Conservation (phyloP, 106 monocot genomes). For the Dendrobium huoshanense region DNA sequence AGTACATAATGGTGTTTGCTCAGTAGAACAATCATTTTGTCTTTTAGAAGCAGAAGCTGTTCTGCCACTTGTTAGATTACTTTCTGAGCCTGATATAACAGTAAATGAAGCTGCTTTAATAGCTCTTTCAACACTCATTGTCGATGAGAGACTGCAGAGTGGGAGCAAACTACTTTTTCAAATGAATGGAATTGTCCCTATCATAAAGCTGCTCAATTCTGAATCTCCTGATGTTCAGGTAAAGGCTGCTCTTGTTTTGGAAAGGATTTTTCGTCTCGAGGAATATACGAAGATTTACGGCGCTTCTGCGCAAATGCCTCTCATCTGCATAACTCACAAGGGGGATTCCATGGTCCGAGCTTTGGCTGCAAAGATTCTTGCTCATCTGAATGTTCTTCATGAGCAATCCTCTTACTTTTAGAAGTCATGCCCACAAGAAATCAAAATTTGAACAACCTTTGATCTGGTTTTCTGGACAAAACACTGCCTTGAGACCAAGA, state of each 20-base stretch:
- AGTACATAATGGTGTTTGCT: constrained; percentile 29
- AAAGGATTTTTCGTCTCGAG: constrained; percentile 28
- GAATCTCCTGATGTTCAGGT: constrained; percentile 10
- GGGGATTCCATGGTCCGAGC: constrained; percentile 14
- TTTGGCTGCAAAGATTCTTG: constrained; percentile 11
- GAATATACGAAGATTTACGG: constrained; percentile 24
- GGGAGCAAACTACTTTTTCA: constrained; percentile 20
- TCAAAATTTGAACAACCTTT: too few species aligned
- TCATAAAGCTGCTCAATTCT: constrained; percentile 19
- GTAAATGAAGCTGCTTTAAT: constrained; percentile 19
- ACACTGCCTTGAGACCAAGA: too few species aligned
- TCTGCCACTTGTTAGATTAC: constrained; percentile 13
- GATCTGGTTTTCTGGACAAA: too few species aligned
- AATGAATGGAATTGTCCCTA: constrained; percentile 6
- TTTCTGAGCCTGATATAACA: constrained; percentile 12
- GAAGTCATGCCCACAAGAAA: too few species aligned
- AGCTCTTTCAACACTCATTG: constrained; percentile 25
- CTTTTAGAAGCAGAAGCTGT: constrained; percentile 39
- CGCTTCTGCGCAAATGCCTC: constrained; percentile 24
- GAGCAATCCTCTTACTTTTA: too few species aligned
- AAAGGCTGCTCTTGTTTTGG: constrained; percentile 14
- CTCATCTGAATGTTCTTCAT: too few species aligned
- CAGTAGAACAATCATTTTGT: constrained; percentile 26
- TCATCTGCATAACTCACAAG: constrained; percentile 32
- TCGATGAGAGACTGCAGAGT: constrained; percentile 16